These are phyloP conservation scores for Bassia scoparia DNA, from an alignment of 148 eudicot genomes.

Conservation along the genomic window DNA sequence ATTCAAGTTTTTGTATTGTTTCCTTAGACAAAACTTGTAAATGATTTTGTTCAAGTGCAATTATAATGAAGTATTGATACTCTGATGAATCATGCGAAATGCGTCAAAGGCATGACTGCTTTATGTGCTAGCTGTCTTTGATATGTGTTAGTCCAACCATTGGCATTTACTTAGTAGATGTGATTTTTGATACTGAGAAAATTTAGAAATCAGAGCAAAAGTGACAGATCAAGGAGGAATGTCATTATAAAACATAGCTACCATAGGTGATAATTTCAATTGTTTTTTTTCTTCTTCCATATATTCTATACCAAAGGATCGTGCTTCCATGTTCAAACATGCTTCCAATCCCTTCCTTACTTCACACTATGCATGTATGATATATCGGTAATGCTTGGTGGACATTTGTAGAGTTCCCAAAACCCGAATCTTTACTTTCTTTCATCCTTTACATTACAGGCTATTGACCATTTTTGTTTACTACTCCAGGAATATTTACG, in stretches of 20 bases:
- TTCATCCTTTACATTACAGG: slow-evolving; percentile 12
- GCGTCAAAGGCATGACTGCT: background rate
- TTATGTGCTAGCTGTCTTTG: slow-evolving; percentile 4
- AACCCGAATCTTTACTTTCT: background rate
- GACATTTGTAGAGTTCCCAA: background rate
- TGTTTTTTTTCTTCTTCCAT: too few species aligned
- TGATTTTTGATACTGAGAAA: background rate
- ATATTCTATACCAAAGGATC: too few species aligned
- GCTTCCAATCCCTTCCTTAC: background rate
- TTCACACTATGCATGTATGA: background rate
- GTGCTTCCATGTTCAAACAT: background rate
- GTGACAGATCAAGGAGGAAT: background rate
- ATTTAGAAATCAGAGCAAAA: background rate
- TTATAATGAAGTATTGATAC: background rate
- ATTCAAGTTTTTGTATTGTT: background rate
- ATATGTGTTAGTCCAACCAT: background rate
- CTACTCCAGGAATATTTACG: slow-evolving; percentile 86
- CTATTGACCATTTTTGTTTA: slow-evolving; percentile 15
- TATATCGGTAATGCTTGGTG: background rate
- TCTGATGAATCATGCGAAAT: background rate
- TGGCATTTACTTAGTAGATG: background rate
- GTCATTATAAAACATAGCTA: background rate
- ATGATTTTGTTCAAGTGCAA: background rate
- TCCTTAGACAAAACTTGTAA: background rate
- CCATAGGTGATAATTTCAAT: too few species aligned